phyloP scores from a whole-genome alignment of 2,329 filamentous ascomycete species.

The Xylaria sp. region DNA sequence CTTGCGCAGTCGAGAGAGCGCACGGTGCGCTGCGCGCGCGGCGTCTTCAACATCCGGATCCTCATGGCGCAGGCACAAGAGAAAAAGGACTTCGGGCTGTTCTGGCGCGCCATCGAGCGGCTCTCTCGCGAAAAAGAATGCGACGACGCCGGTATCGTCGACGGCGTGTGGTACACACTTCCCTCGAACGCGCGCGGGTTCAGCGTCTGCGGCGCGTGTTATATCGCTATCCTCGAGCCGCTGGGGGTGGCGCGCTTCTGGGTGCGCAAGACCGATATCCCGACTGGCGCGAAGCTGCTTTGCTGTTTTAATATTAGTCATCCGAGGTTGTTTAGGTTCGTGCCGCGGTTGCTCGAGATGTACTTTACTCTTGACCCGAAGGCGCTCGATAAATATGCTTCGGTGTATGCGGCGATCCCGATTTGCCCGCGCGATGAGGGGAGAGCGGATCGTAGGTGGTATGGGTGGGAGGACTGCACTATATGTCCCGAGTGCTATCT shows the following conservation, averaged over 20 bases:
- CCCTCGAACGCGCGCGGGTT: slow-evolving; percentile 50
- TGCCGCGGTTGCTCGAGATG: slow-evolving; percentile 44
- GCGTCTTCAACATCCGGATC: slow-evolving; percentile 48
- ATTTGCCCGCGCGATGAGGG: slow-evolving; percentile 46
- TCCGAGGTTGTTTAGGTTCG: slow-evolving; percentile 44
- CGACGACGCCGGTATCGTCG: slow-evolving; percentile 46
- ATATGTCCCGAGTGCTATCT: slow-evolving; percentile 54
- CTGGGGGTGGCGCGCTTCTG: slow-evolving; percentile 50
- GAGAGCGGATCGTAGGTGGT: slow-evolving; percentile 45
- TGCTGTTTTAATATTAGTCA: slow-evolving; percentile 53
- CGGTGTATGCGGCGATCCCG: slow-evolving; percentile 48
- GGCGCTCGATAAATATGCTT: slow-evolving; percentile 47
- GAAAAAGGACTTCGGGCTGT: slow-evolving; percentile 47
- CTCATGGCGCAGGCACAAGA: slow-evolving; percentile 49
- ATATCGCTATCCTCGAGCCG: slow-evolving; percentile 49
- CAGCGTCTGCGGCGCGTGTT: slow-evolving; percentile 53
- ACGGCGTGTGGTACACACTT: slow-evolving; percentile 52
- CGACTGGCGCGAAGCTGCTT: slow-evolving; percentile 39
- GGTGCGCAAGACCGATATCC: slow-evolving; percentile 39
- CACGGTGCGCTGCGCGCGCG: slow-evolving; percentile 47
- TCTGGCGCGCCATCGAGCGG: slow-evolving; percentile 50
- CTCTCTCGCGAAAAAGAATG: slow-evolving; percentile 50
- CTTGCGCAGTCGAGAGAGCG: slow-evolving; percentile 22
- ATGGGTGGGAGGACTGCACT: slow-evolving; percentile 52
- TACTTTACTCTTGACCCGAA: slow-evolving; percentile 46